Base-by-base conservation (phyloP, 2,329 filamentous ascomycete genomes). In the Fusarium sambucinum region DNA sequence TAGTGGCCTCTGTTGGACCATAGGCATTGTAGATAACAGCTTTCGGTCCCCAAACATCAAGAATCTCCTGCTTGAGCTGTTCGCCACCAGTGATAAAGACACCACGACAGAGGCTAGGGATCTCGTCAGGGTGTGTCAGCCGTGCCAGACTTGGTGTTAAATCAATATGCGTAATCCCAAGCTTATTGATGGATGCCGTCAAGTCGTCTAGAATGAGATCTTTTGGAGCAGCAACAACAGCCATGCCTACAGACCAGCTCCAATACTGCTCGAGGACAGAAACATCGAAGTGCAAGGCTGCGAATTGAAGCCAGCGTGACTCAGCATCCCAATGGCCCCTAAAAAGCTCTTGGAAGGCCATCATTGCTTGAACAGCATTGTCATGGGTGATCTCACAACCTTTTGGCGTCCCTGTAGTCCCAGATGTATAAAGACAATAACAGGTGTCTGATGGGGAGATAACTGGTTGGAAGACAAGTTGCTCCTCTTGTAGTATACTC, bases 11-110 rank as follows among this genome's bases (percentile, higher is more conserved):
- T 0, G 94, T 97, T 2, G 94, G 95, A 0, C 94, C 94, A 69
- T 97, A 93, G 4, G 93, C 94, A 73, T 97, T 97, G 81, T 97
- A 95, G 16, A 98, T 94, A 42, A 94, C 93, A 2, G 85, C 85
- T 58, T 90, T 86, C 1, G 90, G 85, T 0, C 94, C 94, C 94
- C 95, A 97, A 0, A 84, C 86, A 72, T 97, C 91, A 3, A 97
- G 82, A 47, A 97, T 96, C 66, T 97, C 94, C 74, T 96, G 92
- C 71, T 93, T 94, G 19, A 97, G 81, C 52, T 92, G 89, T 76
- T 97, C 94, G 4, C 94, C 94, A 10, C 95, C 94, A 0, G 94
- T 97, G 69, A 97, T 97, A 76, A 97, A 97, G 0, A 97, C 92
- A 4, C 95, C 94, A 46, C 86, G 86, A 68, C 91, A 93, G 2